Evolutionary conservation across 1,284 basidiomycete genomes (phyloP).

Genomic region (Rhodotorula mucilaginosa): DNA sequence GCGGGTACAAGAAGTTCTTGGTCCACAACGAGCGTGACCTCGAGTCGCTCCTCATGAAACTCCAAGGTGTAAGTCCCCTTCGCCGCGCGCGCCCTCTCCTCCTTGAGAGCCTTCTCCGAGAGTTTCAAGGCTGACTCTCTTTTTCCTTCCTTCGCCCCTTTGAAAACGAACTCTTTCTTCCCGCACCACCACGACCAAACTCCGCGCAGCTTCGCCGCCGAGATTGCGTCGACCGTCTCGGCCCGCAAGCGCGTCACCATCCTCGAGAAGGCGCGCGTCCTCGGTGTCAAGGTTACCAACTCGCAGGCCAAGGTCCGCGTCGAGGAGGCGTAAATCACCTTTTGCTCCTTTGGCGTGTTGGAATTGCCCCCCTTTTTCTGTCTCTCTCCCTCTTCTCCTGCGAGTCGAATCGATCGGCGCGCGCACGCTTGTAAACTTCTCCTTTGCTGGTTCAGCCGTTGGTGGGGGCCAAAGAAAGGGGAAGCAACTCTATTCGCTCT

Average conservation of each 20-base stretch:
- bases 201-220: conserved; percentile 69
- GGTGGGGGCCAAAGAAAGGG: too few relatives aligned
- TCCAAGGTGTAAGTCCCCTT: conserved; percentile 56
- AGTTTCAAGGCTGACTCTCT: neutral
- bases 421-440: too few relatives aligned
- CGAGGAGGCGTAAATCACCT: conserved; percentile 67
- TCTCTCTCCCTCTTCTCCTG: too few relatives aligned
- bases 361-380: neutral
- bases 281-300: conserved; percentile 77
- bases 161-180: too few relatives aligned
- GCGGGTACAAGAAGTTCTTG: conserved; percentile 75
- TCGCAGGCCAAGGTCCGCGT: conserved; percentile 89
- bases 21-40: conserved; percentile 88
- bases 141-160: too few relatives aligned
- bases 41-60: conserved; percentile 94
- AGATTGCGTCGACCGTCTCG: conserved; percentile 96
- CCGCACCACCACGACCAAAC: too few relatives aligned
- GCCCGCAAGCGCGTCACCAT: conserved; percentile 93
- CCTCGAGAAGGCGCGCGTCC: conserved; percentile 84
- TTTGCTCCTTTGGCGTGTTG: neutral
- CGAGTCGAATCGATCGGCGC: too few relatives aligned
- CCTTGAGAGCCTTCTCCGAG: too few relatives aligned
- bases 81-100: too few relatives aligned
- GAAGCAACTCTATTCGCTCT: too few relatives aligned
- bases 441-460: too few relatives aligned